Evolutionary conservation across 2,329 filamentous ascomycete genomes (phyloP).

Genomic region (Fusarium sp.): DNA sequence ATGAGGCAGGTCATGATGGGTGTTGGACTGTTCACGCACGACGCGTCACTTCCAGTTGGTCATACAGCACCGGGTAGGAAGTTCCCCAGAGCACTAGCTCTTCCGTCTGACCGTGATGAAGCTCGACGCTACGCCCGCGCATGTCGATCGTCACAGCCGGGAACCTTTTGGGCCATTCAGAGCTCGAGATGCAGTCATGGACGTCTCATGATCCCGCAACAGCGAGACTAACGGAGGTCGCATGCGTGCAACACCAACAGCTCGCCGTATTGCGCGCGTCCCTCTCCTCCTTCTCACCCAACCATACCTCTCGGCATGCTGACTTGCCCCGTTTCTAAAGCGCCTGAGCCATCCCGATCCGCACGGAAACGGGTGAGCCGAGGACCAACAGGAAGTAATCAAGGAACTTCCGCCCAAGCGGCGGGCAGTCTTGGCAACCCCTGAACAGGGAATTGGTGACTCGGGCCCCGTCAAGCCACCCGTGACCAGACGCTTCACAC

Average conservation of each 20-base stretch:
- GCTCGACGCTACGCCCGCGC: not conserved
- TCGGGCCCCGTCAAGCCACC: not conserved
- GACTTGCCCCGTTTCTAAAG: not conserved
- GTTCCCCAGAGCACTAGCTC: not conserved
- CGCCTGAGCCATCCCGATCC: not conserved
- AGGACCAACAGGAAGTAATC: not conserved
- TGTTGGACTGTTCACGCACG: not conserved
- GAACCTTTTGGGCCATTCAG: constrained; percentile 4
- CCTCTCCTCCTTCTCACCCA: not conserved
- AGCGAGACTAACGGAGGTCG: not conserved
- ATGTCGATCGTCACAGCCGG: not conserved
- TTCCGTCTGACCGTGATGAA: constrained; percentile 3
- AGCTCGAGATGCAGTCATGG: not conserved
- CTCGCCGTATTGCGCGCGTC: not conserved
- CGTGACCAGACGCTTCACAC: not conserved
- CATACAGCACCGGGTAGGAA: not conserved
- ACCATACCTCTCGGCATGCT: not conserved
- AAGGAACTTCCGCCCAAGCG: not conserved
- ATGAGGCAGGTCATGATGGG: constrained; percentile 7
- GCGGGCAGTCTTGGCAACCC: not conserved
- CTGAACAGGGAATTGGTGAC: constrained; percentile 7
- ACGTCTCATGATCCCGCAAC: not conserved
- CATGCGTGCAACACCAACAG: constrained; percentile 5
- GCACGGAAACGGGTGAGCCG: not conserved
- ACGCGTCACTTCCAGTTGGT: not conserved